Conservation (phyloP, 192 early-diverging fungal genomes). For the Pecoramyces ruminantium region DNA sequence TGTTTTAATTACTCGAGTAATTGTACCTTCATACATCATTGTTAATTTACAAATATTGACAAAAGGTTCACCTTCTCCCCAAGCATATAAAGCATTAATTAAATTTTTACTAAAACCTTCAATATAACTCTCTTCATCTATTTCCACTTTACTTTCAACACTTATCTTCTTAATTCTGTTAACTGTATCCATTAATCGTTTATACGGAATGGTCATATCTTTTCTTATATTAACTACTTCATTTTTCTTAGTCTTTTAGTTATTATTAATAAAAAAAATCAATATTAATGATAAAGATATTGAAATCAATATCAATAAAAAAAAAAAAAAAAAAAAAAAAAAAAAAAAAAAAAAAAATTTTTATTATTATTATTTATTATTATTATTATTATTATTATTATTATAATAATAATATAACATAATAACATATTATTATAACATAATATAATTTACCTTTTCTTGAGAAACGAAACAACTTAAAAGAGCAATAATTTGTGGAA, state of each 20-base stretch:
- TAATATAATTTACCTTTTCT: no score
- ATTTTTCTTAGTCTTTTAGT: conserved; percentile 6
- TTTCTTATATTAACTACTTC: conserved; percentile 34
- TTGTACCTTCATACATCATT: conserved; percentile 80
- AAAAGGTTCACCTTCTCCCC: conserved; percentile 83
- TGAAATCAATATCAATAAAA: no score
- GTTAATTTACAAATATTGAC: conserved; percentile 87
- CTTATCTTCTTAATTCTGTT: conserved; percentile 67
- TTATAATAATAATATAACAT: no score
- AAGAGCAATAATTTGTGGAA: conserved; percentile 68
- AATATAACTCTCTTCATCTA: conserved; percentile 83
- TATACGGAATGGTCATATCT: conserved; percentile 57
- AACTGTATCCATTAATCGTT: conserved; percentile 68
- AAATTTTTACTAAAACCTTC: conserved; percentile 65
- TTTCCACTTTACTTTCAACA: conserved; percentile 64
- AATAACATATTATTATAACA: no score
- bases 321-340: no score
- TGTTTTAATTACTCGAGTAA: conserved; percentile 71
- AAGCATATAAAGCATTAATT: conserved; percentile 86
- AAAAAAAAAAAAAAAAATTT: no score
- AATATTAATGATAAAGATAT: no score
- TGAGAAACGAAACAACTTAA: conserved; percentile 82
- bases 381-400: no score
- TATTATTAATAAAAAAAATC: no score
- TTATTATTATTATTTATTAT: no score